Percentiles rank a stretch among this genome's conserved stretches.
These are phyloP conservation scores for Stephanocyclus meneghinianus DNA, from an alignment of 352 stramenopile species.

Conservation along the genomic window DNA sequence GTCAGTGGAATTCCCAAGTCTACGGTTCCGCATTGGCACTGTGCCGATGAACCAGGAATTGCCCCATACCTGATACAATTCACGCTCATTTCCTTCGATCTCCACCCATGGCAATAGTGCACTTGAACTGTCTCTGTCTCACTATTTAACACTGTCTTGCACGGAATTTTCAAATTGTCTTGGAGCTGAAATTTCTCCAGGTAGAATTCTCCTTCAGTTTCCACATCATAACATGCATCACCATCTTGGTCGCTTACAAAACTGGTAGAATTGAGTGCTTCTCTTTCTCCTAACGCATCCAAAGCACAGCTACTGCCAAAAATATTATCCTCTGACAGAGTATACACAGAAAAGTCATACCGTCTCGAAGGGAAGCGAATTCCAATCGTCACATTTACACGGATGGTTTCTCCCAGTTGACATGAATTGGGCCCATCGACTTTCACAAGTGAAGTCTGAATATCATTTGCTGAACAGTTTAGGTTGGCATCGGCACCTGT, in stretches of 20 bases:
- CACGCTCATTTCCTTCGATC: not conserved
- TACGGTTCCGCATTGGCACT: not conserved
- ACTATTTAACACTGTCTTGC: not conserved
- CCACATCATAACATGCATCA: conserved; percentile 4
- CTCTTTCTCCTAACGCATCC: not conserved
- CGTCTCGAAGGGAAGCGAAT: not conserved
- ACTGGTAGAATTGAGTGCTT: not conserved
- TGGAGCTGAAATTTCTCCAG: not conserved
- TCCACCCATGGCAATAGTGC: not conserved
- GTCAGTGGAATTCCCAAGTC: not conserved
- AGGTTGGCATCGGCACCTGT: not conserved
- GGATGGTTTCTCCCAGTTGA: not conserved
- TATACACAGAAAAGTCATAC: not conserved
- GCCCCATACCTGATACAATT: not conserved
- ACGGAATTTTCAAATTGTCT: not conserved
- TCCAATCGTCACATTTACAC: not conserved
- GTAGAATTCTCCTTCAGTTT: not conserved
- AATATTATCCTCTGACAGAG: not conserved
- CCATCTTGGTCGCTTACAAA: conserved; percentile 1
- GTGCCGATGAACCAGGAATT: not conserved
- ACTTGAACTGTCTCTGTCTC: not conserved
- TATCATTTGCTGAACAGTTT: not conserved
- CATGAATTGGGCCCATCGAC: not conserved
- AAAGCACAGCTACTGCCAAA: not conserved
- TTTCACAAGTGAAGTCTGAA: not conserved